phyloP scores from a whole-genome alignment of 306 rosid genomes.

The Pterocarpus macrocarpus region DNA sequence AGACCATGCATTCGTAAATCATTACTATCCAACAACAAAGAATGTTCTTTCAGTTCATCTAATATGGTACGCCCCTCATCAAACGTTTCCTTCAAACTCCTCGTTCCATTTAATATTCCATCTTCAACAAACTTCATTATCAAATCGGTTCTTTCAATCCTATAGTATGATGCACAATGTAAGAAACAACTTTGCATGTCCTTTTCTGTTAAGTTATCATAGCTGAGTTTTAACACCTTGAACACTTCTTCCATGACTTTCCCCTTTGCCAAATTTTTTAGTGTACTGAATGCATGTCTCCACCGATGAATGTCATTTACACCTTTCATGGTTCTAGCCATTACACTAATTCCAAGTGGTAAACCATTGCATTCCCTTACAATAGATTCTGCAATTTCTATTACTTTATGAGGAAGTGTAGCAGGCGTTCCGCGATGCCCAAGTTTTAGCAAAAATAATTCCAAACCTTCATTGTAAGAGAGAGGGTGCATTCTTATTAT shows the following conservation, averaged over 20 bases:
- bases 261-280: not conserved
- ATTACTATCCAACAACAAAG: not conserved
- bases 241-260: constrained; percentile 22
- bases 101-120: constrained; percentile 23
- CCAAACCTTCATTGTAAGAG: not conserved
- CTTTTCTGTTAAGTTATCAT: not conserved
- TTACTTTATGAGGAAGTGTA: not conserved
- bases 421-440: not conserved
- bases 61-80: not conserved
- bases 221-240: constrained; percentile 12
- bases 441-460: constrained; percentile 38
- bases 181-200: constrained; percentile 36
- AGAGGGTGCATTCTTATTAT: constrained; percentile 15
- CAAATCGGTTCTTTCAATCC: not conserved
- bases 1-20: not conserved
- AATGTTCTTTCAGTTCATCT: not conserved
- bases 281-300: constrained; percentile 1
- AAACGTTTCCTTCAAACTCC: constrained; percentile 25
- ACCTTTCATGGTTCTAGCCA: constrained; percentile 38
- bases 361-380: not conserved
- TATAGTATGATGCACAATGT: constrained; percentile 9
- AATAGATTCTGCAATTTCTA: not conserved
- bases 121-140: not conserved
- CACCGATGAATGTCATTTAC: not conserved
- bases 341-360: constrained; percentile 38